Conservation (phyloP, 202 grass and related monocot species). For the Tripidium arundinaceum region DNA sequence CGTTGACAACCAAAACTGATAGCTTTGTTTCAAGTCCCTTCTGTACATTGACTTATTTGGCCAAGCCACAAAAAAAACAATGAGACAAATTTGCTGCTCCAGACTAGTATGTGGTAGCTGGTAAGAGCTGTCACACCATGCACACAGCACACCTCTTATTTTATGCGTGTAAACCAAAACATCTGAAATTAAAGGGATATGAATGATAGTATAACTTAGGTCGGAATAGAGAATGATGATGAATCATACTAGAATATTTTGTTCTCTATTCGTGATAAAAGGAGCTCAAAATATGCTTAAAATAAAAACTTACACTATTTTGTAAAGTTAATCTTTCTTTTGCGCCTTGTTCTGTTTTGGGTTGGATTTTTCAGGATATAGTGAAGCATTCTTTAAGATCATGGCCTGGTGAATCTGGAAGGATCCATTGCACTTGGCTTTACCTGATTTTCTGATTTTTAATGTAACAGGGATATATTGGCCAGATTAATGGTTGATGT, state of each 20-base stretch:
- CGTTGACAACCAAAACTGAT: not conserved
- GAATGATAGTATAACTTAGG: not conserved
- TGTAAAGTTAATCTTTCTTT: not conserved
- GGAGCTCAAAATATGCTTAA: too few species aligned
- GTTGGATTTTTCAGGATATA: not conserved
- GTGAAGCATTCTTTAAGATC: not conserved
- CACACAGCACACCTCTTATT: not conserved
- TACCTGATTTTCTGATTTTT: not conserved
- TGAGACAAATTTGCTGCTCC: not conserved
- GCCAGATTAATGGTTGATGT: constrained; percentile 1
- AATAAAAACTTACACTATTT: not conserved
- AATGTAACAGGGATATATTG: not conserved
- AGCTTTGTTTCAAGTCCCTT: not conserved
- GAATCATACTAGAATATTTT: not conserved
- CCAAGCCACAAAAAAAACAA: constrained; percentile 3
- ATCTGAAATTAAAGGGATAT: not conserved
- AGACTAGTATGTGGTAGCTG: not conserved
- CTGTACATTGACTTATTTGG: not conserved
- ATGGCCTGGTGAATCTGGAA: not conserved
- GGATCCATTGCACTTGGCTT: not conserved
- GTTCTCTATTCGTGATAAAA: not conserved
- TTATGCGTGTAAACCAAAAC: not conserved
- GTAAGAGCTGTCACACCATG: not conserved
- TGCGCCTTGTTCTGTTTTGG: not conserved
- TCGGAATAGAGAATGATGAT: not conserved